Evolutionary conservation across 1,139 yeast species (phyloP).

Genomic region (Insectozyma bohioensis): DNA sequence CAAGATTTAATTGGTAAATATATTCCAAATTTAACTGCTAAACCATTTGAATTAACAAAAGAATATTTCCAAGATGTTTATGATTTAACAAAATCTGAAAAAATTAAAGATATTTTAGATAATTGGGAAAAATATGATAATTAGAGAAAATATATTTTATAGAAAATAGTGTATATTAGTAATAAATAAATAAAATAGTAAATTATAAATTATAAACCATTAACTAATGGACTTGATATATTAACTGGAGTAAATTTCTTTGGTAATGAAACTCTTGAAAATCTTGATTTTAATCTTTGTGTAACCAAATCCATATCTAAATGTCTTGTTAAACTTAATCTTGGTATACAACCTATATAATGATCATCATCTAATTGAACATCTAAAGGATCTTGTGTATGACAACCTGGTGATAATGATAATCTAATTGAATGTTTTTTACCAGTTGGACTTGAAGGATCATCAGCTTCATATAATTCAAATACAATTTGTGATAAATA

Average conservation of each 20-base stretch:
- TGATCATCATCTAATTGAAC: constrained; percentile 96
- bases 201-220: constrained; percentile 15
- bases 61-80: constrained; percentile 97
- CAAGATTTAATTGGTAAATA: constrained; percentile 90
- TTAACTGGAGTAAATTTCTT: constrained; percentile 90
- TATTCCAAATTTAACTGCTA: constrained; percentile 98
- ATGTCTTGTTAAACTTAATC: constrained; percentile 86
- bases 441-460: constrained; percentile 53
- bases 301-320: constrained; percentile 88
- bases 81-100: constrained; percentile 84
- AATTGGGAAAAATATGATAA: constrained; percentile 88
- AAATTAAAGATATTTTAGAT: constrained; percentile 84
- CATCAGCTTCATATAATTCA: constrained; percentile 84
- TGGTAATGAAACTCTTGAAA: constrained; percentile 85
- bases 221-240: constrained; percentile 63
- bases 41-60: constrained; percentile 92
- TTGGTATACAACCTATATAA: constrained; percentile 93
- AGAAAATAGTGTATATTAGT: background rate
- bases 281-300: constrained; percentile 77
- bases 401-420: constrained; percentile 95
- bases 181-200: constrained; percentile 2
- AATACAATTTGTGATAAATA: constrained; percentile 93
- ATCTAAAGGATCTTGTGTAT: constrained; percentile 95
- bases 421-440: constrained; percentile 87
- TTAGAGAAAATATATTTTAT: background rate